These are phyloP conservation scores for Fusarium subtropicale DNA, from an alignment of 2,329 filamentous ascomycete genomes.

Conservation along the genomic window DNA sequence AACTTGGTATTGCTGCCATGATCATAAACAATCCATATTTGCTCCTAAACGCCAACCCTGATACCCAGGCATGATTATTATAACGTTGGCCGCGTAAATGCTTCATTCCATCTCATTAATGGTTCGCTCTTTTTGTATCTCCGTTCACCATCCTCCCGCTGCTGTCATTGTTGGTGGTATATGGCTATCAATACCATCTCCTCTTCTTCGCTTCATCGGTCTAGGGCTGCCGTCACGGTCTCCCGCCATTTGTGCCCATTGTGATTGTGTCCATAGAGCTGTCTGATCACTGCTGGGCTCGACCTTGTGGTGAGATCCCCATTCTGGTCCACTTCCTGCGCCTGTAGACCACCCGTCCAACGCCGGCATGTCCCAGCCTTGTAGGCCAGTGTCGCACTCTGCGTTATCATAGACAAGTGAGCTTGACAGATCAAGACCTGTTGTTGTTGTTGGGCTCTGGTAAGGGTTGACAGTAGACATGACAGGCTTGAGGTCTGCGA, in stretches of 20 bases:
- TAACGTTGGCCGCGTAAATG: constrained; percentile 36
- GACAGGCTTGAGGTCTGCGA: constrained; percentile 53
- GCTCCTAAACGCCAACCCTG: constrained; percentile 7
- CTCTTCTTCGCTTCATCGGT: constrained; percentile 54
- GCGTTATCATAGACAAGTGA: constrained; percentile 53
- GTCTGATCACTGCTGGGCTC: constrained; percentile 46
- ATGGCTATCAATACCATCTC: constrained; percentile 49
- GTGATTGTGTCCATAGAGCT: constrained; percentile 53
- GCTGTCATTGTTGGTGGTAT: constrained; percentile 49
- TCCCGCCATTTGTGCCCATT: constrained; percentile 51
- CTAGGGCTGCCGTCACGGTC: constrained; percentile 53
- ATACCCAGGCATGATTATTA: constrained; percentile 28
- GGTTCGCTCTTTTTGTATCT: constrained; percentile 4
- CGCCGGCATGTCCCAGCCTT: constrained; percentile 55
- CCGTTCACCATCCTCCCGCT: constrained; percentile 48
- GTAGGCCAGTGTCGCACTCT: constrained; percentile 49
- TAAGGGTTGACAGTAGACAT: constrained; percentile 49
- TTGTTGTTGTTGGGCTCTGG: constrained; percentile 43
- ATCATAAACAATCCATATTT: constrained; percentile 21
- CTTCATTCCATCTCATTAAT: constrained; percentile 26
- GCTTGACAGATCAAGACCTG: constrained; percentile 50
- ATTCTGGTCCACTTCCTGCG: constrained; percentile 49
- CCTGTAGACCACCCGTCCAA: constrained; percentile 52
- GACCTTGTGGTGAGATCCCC: constrained; percentile 50
- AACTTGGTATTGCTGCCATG: constrained; percentile 36